Percentiles rank a stretch among this genome's conserved stretches.
Conservation (phyloP, 441 rosid genomes). For the Biscutella auriculata region DNA sequence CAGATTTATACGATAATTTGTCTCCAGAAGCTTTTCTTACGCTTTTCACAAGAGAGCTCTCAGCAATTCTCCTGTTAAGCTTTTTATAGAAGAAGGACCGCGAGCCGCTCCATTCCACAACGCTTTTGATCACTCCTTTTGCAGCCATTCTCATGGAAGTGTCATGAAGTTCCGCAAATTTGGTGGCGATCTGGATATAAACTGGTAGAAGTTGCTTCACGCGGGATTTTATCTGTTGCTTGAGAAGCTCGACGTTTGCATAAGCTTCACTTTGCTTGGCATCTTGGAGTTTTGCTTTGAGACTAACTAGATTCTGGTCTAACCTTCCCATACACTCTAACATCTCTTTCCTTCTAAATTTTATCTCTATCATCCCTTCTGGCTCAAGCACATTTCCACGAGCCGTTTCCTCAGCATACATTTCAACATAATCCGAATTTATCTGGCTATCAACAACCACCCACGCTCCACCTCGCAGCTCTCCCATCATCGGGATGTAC, state of each 20-base stretch:
- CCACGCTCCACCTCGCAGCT: constrained; percentile 99
- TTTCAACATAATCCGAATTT: constrained; percentile 87
- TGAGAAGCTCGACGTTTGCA: constrained; percentile 40
- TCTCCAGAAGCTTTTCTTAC: constrained; percentile 69
- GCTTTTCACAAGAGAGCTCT: constrained; percentile 52
- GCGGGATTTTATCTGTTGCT: constrained; percentile 63
- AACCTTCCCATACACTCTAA: constrained; percentile 98
- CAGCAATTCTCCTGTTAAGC: constrained; percentile 64
- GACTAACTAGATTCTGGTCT: constrained; percentile 53
- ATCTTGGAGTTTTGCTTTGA: constrained; percentile 63
- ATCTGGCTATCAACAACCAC: constrained; percentile 94
- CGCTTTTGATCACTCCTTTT: constrained; percentile 85
- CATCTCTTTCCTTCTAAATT: constrained; percentile 83
- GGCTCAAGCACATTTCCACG: constrained; percentile 98
- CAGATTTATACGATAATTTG: constrained; percentile 50
- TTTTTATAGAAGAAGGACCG: constrained; percentile 68
- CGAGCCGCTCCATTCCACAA: constrained; percentile 73
- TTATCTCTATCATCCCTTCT: constrained; percentile 95
- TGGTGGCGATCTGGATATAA: constrained; percentile 89
- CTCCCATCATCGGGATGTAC: constrained; percentile 98
- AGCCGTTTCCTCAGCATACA: constrained; percentile 95
- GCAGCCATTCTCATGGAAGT: constrained; percentile 93
- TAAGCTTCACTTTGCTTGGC: constrained; percentile 42
- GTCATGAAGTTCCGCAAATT: constrained; percentile 93
- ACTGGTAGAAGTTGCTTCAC: constrained; percentile 86